Conservation (phyloP, 495 filamentous ascomycete genomes). For the Penicillium crystallinum region DNA sequence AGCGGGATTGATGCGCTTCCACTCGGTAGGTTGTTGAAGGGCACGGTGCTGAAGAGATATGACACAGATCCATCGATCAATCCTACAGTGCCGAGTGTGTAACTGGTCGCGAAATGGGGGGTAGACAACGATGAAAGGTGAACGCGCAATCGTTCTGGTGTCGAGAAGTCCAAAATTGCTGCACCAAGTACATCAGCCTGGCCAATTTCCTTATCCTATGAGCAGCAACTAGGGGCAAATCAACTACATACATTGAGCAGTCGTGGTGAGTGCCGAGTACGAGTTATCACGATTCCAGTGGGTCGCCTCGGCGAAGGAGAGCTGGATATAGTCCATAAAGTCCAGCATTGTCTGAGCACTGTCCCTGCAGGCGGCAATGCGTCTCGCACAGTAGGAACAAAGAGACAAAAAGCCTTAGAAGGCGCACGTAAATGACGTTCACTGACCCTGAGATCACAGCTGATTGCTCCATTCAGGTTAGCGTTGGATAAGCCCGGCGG, state of each 20-base stretch:
- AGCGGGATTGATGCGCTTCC: constrained; percentile 58
- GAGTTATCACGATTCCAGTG: constrained; percentile 91
- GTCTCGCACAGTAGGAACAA: not conserved
- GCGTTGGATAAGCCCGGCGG: constrained; percentile 39
- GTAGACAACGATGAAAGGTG: constrained; percentile 82
- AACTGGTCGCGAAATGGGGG: constrained; percentile 85
- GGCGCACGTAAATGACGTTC: not conserved
- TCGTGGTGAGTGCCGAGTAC: constrained; percentile 82
- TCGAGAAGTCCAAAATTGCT: constrained; percentile 81
- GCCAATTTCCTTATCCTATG: not conserved
- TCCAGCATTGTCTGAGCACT: constrained; percentile 64
- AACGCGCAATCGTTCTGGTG: constrained; percentile 73
- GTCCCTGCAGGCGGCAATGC: not conserved
- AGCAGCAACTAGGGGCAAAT: constrained; percentile 4
- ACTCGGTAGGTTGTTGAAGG: constrained; percentile 52
- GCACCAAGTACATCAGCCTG: not conserved
- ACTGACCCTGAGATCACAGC: constrained; percentile 14
- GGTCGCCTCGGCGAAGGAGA: constrained; percentile 81
- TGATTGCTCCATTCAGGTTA: constrained; percentile 34
- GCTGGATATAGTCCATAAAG: constrained; percentile 97
- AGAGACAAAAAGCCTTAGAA: not conserved
- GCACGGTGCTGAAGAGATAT: constrained; percentile 81
- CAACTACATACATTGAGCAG: constrained; percentile 61
- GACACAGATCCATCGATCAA: constrained; percentile 87
- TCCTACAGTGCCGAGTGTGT: constrained; percentile 77